Percentiles rank a stretch among this genome's conserved stretches.
phyloP scores from a whole-genome alignment of 139 green algal species.

The Micractinium sp. region DNA sequence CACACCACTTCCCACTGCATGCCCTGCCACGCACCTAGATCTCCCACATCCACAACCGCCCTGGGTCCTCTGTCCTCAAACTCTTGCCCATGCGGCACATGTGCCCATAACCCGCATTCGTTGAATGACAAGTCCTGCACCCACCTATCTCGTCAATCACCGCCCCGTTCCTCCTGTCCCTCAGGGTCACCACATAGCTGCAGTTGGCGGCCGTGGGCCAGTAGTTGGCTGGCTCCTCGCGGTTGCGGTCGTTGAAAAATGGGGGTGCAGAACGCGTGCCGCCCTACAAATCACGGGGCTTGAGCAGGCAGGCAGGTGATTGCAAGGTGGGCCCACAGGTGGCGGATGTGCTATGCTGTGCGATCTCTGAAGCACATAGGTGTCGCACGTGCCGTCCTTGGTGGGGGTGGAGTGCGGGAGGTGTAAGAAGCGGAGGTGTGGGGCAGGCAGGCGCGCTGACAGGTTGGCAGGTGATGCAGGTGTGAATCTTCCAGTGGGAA shows the following conservation, averaged over 20 bases:
- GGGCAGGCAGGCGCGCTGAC: no score
- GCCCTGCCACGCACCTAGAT: not conserved
- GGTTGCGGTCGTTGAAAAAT: conserved; percentile 74
- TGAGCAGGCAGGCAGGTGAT: not conserved
- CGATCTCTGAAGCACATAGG: no score
- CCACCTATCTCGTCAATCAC: conserved; percentile 8
- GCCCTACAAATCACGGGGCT: conserved; percentile 17
- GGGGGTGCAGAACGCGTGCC: conserved; percentile 60
- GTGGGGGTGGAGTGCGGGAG: not conserved
- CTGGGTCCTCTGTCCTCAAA: no score
- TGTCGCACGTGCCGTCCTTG: no score
- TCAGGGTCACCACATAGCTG: conserved; percentile 50
- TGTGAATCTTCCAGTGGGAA: no score
- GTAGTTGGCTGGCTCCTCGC: conserved; percentile 47
- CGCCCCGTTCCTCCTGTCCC: not conserved
- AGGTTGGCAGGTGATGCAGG: no score
- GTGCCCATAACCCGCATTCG: not conserved
- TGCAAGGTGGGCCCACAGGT: not conserved
- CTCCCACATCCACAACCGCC: no score
- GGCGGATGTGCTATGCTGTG: not conserved
- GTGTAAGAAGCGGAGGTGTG: not conserved
- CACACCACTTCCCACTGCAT: no score
- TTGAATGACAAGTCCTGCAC: not conserved
- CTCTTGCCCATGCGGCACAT: no score
- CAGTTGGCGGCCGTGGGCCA: conserved; percentile 42